Percentiles rank a stretch among this genome's conserved stretches.
Conservation (phyloP, 176 grass and related monocot species). For the Avena insularis region DNA sequence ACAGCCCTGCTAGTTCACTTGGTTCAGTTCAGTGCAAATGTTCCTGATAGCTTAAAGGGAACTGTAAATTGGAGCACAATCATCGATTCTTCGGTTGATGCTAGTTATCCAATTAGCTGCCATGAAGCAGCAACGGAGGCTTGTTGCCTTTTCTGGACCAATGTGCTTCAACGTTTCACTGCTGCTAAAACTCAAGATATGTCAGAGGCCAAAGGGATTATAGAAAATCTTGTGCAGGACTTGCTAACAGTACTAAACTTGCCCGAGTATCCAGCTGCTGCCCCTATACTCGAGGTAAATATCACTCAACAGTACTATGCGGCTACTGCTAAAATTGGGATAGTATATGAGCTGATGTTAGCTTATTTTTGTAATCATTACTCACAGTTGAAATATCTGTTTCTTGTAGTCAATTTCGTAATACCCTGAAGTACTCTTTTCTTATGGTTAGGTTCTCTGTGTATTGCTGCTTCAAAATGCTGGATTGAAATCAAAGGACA, state of each 20-base stretch:
- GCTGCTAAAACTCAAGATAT: conserved; percentile 87
- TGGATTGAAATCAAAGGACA: conserved; percentile 93
- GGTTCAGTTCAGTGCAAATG: conserved; percentile 90
- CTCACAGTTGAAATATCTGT: not conserved
- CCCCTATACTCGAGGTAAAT: conserved; percentile 94
- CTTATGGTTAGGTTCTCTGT: conserved; percentile 81
- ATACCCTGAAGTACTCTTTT: conserved; percentile 30
- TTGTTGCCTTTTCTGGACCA: conserved; percentile 87
- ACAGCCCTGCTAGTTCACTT: conserved; percentile 92
- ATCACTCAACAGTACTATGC: conserved; percentile 10
- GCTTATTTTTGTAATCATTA: not conserved
- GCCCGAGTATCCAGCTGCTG: conserved; percentile 95
- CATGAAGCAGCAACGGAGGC: conserved; percentile 79
- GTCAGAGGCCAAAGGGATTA: conserved; percentile 83
- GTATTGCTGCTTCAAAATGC: conserved; percentile 97
- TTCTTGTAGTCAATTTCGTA: conserved; percentile 9
- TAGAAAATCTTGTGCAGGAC: conserved; percentile 96
- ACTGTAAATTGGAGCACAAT: conserved; percentile 81
- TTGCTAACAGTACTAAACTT: conserved; percentile 86
- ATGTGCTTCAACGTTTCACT: conserved; percentile 88
- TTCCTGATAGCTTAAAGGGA: conserved; percentile 82
- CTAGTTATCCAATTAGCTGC: conserved; percentile 73
- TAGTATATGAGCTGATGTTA: conserved; percentile 22
- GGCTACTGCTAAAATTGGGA: conserved; percentile 41
- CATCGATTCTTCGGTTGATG: conserved; percentile 75